A percentile compares a stretch with the other conserved stretches of the same genome.
Evolutionary conservation across 1,284 basidiomycete genomes (phyloP).

Genomic region (Malassezia caprae): DNA sequence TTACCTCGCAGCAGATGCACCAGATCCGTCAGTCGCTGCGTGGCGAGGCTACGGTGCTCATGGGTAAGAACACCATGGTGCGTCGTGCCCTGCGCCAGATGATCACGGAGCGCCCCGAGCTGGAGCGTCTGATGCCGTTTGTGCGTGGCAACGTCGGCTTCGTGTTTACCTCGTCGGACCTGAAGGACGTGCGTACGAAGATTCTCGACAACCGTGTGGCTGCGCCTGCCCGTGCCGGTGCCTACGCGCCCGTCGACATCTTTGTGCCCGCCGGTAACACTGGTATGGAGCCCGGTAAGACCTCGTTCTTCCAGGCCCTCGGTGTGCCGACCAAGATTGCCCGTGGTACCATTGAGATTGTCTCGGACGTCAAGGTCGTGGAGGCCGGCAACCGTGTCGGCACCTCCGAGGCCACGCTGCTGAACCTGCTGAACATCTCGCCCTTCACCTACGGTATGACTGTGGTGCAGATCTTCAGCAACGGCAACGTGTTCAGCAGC

Average conservation of each 20-base stretch:
- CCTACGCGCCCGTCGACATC: constrained; percentile 83
- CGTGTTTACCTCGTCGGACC: constrained; percentile 86
- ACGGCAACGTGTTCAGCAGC: constrained; percentile 59
- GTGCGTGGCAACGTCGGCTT: constrained; percentile 97
- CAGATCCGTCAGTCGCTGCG: constrained; percentile 92
- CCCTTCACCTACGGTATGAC: constrained; percentile 96
- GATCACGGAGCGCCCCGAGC: constrained; percentile 78
- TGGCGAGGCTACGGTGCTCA: constrained; percentile 89
- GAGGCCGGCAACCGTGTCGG: constrained; percentile 84
- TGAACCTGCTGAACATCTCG: constrained; percentile 89
- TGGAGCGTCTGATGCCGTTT: constrained; percentile 89
- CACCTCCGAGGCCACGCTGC: constrained; percentile 85
- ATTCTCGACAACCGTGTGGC: constrained; percentile 95
- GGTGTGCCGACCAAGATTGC: constrained; percentile 99
- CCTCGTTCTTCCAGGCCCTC: constrained; percentile 94
- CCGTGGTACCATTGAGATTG: constrained; percentile 99
- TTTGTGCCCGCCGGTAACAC: constrained; percentile 90
- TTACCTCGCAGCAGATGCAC: constrained; percentile 97
- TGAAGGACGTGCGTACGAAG: constrained; percentile 85
- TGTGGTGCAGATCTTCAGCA: constrained; percentile 56
- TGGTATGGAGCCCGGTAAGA: constrained; percentile 80
- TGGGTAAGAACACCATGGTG: constrained; percentile 99
- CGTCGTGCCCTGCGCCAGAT: constrained; percentile 89
- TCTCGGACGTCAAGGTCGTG: constrained; percentile 92
- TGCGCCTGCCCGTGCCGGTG: constrained; percentile 96